Conservation (phyloP, 345 rosid species). For the Salix arbutifolia region DNA sequence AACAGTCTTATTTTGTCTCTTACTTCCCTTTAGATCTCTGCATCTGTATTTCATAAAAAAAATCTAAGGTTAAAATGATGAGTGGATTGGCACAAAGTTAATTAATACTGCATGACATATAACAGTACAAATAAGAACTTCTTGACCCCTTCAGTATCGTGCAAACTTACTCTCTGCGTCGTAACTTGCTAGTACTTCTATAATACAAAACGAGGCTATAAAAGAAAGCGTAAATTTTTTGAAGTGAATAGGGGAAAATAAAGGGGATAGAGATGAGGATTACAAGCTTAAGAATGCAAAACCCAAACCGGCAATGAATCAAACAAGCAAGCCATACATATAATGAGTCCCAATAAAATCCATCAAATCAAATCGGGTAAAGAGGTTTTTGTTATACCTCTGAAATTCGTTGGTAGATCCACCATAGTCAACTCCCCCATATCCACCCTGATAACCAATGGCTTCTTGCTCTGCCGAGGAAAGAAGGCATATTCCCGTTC, state of each 20-base stretch:
- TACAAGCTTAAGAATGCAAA: not conserved
- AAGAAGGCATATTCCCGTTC: too few species aligned
- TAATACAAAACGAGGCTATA: too few species aligned
- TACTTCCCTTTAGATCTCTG: too few species aligned
- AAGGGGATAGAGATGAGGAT: not conserved
- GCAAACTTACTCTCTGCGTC: too few species aligned
- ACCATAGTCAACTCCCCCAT: slow-evolving; percentile 45
- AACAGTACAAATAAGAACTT: too few species aligned
- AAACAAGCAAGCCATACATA: not conserved
- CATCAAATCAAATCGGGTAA: not conserved
- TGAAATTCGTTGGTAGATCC: slow-evolving; percentile 33
- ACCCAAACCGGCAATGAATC: not conserved
- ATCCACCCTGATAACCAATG: slow-evolving; percentile 48
- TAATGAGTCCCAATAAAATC: not conserved
- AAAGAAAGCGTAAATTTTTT: too few species aligned
- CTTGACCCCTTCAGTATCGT: too few species aligned
- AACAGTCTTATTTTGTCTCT: not conserved
- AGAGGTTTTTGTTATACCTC: slow-evolving; percentile 30
- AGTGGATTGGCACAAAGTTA: too few species aligned
- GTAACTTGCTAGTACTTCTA: too few species aligned
- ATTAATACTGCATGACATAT: too few species aligned
- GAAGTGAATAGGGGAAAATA: not conserved
- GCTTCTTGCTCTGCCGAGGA: slow-evolving; percentile 59
- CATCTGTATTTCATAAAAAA: too few species aligned
- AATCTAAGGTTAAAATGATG: too few species aligned